Evolutionary conservation across 768 basidiomycete genomes (phyloP), one percentile per base, ranked within the genome.

Genomic region (Calocybe cyanea): DNA sequence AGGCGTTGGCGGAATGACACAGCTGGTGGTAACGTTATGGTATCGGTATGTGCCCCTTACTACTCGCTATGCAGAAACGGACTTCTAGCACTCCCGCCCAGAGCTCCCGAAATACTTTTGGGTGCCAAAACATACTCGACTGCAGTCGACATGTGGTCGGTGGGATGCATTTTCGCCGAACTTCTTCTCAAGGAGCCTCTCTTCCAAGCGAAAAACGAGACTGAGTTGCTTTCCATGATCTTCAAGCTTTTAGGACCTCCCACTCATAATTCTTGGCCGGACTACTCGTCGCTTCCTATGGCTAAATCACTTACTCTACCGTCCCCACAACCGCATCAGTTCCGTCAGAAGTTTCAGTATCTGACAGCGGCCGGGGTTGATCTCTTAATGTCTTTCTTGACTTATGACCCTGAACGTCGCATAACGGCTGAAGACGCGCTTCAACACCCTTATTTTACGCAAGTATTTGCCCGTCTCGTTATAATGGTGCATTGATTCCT

Each of bases 81-180:
- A 37, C 48, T 48, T 38, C 38, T 49, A 40, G 49, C 55, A 50
- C 23, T 43, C 43, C 40, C 43, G 41, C 58, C 45, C 60, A 96
- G 93, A 32, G 90, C 94, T 7, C 96, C 96, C 2, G 96, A 98
- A 70, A 89, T 99, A 38, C 73, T 99, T 13, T 73, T 99, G 20
- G 96, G 95, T 10, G 91, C 90, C 10, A 88, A 82, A 47, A 89
- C 85, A 28, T 99, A 99, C 64, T 88, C 92, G 11, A 99, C 95
- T 15, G 86, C 94, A 0, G 81, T 99, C 46, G 96, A 99, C 63
- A 82, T 98, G 79, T 99, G 96, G 96, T 95, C 92, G 39, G 92
- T 96, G 8, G 96, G 96, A 7, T 99, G 96, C 71, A 97, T 99
- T 54, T 97, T 98, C 58, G 94, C 90, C 11, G 96, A 99, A 63